These are phyloP conservation scores for Ogataea polymorpha DNA, from an alignment of 805 yeast genomes.

Conservation along the genomic window DNA sequence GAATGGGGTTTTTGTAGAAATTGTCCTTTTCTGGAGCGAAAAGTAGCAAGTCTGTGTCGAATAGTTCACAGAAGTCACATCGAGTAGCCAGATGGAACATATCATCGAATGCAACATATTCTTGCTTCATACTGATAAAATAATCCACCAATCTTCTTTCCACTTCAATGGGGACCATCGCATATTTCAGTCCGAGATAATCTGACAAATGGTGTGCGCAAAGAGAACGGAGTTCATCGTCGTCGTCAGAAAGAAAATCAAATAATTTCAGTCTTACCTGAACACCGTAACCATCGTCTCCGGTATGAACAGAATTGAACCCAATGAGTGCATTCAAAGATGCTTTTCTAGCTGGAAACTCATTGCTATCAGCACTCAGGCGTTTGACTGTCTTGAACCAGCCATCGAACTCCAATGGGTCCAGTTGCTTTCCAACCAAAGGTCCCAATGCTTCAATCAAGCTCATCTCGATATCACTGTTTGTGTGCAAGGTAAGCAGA, in stretches of 20 bases:
- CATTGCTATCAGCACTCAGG: conserved; percentile 40
- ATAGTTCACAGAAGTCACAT: conserved; percentile 3
- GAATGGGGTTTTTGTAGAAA: conserved; percentile 54
- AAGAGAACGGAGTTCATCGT: conserved; percentile 49
- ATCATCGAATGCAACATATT: neutral
- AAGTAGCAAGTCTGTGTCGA: conserved; percentile 34
- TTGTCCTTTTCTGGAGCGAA: conserved; percentile 70
- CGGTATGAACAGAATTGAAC: conserved; percentile 19
- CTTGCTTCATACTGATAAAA: conserved; percentile 3
- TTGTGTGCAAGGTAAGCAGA: neutral
- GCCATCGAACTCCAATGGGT: conserved; percentile 15
- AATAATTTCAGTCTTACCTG: conserved; percentile 27
- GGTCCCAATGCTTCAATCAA: conserved; percentile 8
- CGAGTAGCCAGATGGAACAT: conserved; percentile 4
- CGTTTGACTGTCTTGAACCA: conserved; percentile 31
- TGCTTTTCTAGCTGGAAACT: conserved; percentile 44
- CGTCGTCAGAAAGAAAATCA: conserved; percentile 60
- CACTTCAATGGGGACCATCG: conserved; percentile 33
- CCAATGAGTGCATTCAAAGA: conserved; percentile 43
- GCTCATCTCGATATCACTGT: conserved; percentile 6
- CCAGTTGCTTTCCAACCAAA: conserved; percentile 5
- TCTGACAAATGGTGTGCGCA: conserved; percentile 43
- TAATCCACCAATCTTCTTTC: conserved; percentile 27
- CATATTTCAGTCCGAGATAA: conserved; percentile 23
- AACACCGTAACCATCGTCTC: conserved; percentile 1